Evolutionary conservation across 2,329 filamentous ascomycete genomes (phyloP).

Genomic region (Pseudogymnoascus sp.): DNA sequence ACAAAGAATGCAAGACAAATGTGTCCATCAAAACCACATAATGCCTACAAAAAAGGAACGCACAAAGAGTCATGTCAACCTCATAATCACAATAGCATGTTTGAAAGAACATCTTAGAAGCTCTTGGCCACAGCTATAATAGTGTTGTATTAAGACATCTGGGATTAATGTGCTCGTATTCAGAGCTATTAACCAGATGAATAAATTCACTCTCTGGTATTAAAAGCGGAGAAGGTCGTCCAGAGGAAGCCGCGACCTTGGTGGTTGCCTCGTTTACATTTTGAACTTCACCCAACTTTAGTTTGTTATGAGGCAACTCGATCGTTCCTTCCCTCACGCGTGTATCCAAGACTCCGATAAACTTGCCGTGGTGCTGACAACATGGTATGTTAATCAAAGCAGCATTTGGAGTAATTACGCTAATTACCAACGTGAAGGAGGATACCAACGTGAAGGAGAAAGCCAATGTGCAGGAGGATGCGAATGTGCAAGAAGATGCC

Average conservation of each 20-base stretch:
- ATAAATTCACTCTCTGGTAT: background rate
- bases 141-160: background rate
- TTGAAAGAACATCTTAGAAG: background rate
- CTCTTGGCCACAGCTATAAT: background rate
- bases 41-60: background rate
- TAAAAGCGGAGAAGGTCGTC: background rate
- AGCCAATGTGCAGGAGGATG: too few species aligned
- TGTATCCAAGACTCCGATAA: background rate
- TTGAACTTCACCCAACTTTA: background rate
- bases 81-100: background rate
- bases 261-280: background rate
- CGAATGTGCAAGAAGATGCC: too few species aligned
- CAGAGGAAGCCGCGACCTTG: background rate
- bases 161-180: background rate
- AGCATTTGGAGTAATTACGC: background rate
- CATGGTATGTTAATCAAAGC: background rate
- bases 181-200: background rate
- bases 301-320: background rate
- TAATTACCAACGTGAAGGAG: background rate
- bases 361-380: background rate
- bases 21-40: background rate
- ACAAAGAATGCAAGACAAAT: background rate
- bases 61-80: background rate
- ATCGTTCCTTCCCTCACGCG: background rate
- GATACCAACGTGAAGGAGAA: too few species aligned